phyloP scores from a whole-genome alignment of 2,329 filamentous ascomycete genomes.

The Meredithiella fracta region DNA sequence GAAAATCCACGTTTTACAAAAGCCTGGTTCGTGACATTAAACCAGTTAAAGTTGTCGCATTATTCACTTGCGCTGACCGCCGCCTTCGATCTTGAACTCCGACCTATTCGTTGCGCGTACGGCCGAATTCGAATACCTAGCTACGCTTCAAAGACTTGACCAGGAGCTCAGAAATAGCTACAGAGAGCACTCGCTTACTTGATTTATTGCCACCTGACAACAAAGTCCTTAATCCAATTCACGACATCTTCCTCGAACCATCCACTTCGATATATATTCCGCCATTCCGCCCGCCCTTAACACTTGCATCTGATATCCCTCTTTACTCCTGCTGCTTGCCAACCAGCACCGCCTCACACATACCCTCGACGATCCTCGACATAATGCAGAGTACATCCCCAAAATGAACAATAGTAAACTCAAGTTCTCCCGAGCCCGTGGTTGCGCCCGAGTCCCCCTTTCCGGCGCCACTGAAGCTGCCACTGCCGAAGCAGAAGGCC shows the following conservation, averaged over 20 bases:
- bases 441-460: neutral
- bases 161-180: too few species aligned
- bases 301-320: neutral
- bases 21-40: neutral
- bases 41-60: neutral
- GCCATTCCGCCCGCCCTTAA: neutral
- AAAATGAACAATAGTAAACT: constrained; percentile 12
- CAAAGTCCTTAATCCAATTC: too few species aligned
- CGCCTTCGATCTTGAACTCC: too few species aligned
- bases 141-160: too few species aligned
- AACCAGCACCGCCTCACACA: neutral
- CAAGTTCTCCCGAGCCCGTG: constrained; percentile 13
- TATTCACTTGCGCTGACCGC: too few species aligned
- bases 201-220: too few species aligned
- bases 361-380: neutral
- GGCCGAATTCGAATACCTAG: neutral
- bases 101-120: neutral
- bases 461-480: constrained; percentile 4
- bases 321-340: neutral
- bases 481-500: constrained; percentile 17
- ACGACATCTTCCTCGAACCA: too few species aligned
- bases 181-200: too few species aligned
- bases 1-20: too few species aligned
- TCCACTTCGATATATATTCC: too few species aligned
- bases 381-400: constrained; percentile 12